These are phyloP conservation scores for Furcasterigmium furcatum DNA, from an alignment of 2,329 filamentous ascomycete species.

Conservation along the genomic window DNA sequence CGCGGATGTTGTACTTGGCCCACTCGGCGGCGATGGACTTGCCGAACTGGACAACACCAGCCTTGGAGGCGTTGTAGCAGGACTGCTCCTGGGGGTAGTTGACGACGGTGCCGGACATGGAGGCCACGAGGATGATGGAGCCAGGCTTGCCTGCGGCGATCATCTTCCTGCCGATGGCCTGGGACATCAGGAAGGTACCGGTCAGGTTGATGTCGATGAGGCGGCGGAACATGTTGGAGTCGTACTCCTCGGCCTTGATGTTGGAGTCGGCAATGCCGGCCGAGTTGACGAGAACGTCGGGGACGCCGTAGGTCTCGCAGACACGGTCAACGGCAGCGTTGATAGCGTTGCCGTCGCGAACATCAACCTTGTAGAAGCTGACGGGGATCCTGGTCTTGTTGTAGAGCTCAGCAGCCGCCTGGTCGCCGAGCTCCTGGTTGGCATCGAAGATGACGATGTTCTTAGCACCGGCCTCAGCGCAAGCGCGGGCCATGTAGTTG, in stretches of 20 bases:
- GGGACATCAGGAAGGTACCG: conserved; percentile 74
- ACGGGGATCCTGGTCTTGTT: conserved; percentile 70
- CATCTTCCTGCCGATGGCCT: conserved; percentile 70
- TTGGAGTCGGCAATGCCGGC: conserved; percentile 82
- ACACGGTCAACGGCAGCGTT: conserved; percentile 66
- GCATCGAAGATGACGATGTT: conserved; percentile 74
- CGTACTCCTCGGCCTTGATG: conserved; percentile 77
- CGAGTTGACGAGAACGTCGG: conserved; percentile 76
- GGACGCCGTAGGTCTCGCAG: conserved; percentile 61
- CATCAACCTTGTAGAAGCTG: conserved; percentile 76
- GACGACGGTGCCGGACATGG: conserved; percentile 80
- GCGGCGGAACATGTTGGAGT: conserved; percentile 71
- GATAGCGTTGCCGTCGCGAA: conserved; percentile 69
- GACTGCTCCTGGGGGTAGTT: conserved; percentile 84
- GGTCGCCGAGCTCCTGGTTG: conserved; percentile 71
- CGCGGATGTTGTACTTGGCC: conserved; percentile 76
- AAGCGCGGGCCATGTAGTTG: conserved; percentile 75
- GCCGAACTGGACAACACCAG: conserved; percentile 72
- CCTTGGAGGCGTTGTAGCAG: conserved; percentile 83
- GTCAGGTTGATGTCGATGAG: conserved; percentile 82
- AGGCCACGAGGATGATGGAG: conserved; percentile 72
- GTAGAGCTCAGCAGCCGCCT: conserved; percentile 66
- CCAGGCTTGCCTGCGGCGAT: conserved; percentile 69
- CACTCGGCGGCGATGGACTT: conserved; percentile 82
- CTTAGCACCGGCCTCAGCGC: conserved; percentile 72